A percentile compares a stretch with the other conserved stretches of the same genome.
Conservation (phyloP, 768 basidiomycete species). For the Tricholoma terreum region DNA sequence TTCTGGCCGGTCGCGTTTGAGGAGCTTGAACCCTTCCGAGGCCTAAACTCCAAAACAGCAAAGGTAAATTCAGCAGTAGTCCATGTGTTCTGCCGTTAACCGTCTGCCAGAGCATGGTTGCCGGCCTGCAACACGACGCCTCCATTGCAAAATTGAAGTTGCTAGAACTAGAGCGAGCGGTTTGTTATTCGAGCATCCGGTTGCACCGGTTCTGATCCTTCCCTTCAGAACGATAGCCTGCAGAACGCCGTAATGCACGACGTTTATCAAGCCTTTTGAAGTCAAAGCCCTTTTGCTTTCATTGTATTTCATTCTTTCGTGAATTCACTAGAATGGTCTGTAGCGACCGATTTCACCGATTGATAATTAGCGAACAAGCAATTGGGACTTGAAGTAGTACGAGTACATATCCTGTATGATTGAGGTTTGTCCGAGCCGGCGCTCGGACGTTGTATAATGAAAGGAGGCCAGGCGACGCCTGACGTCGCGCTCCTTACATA, state of each 20-base stretch:
- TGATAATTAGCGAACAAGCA: too few relatives aligned
- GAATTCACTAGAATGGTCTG: too few relatives aligned
- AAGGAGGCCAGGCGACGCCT: background rate
- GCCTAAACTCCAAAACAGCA: conserved; percentile 73
- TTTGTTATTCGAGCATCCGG: conserved; percentile 30
- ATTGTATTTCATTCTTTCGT: too few relatives aligned
- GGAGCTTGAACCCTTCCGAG: conserved; percentile 60
- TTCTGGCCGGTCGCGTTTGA: conserved; percentile 55
- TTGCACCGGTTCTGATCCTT: background rate
- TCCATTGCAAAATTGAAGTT: conserved; percentile 58
- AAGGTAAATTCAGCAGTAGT: conserved; percentile 44
- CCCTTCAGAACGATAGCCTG: conserved; percentile 29
- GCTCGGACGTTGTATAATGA: background rate
- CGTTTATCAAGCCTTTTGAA: background rate
- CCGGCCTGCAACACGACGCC: conserved; percentile 65
- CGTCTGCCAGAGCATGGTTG: conserved; percentile 61
- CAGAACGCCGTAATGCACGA: conserved; percentile 11
- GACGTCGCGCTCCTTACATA: background rate
- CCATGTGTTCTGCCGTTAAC: background rate
- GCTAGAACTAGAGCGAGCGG: conserved; percentile 67
- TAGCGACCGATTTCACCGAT: too few relatives aligned
- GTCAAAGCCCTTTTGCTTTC: too few relatives aligned
- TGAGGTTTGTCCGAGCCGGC: background rate
- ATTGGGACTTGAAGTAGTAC: too few relatives aligned
- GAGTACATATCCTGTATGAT: background rate